Evolutionary conservation across 495 filamentous ascomycete species (phyloP), one percentile per base, ranked within the genome.

Genomic region (Annulohypoxylon moriforme): DNA sequence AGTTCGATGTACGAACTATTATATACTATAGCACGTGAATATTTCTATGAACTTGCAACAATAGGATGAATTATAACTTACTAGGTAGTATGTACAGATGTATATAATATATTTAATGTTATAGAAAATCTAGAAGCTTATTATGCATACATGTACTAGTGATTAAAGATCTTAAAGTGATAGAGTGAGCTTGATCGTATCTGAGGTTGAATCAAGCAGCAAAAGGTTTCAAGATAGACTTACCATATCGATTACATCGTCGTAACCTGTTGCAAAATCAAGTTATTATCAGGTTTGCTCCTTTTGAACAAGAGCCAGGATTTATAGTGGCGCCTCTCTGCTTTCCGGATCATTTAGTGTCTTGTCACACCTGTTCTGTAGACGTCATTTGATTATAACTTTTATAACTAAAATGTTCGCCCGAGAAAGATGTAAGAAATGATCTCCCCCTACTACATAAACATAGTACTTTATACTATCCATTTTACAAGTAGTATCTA

Each of bases 341-440:
- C 9, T 25, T 49, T 22, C 46, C 24, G 14, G 13, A 27, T 47
- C 24, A 29, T 29, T 29, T 66, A 61, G 62, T 9, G 36, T 53
- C n/a, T 24, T 66, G 68, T 29, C 10, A 64, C 20, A 62, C 18
- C 25, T 18, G 22, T 61, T 27, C 27, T 27, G 6, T 57, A 61
- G 47, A 71, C 62, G 68, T 71, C 68, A 71, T 71, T 46, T 14
- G 18, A 22, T 24, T 4, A 44, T 22, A 34, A 36, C 5, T 49
- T 60, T 46, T 60, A 56, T 33, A 67, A 33, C 56, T 16, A 56
- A 53, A 16, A 16, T 20, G 34, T 20, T 3, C 34, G 18, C 20
- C 14, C 20, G 60, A 50, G 36, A 18, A 20, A 47, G 29, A 42
- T 46, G 4, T 7, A 24, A 52, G 56, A 29, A 22, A 31, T 33